phyloP scores from a whole-genome alignment of 352 stramenopile genomes.

The Globisporangium alternatum region DNA sequence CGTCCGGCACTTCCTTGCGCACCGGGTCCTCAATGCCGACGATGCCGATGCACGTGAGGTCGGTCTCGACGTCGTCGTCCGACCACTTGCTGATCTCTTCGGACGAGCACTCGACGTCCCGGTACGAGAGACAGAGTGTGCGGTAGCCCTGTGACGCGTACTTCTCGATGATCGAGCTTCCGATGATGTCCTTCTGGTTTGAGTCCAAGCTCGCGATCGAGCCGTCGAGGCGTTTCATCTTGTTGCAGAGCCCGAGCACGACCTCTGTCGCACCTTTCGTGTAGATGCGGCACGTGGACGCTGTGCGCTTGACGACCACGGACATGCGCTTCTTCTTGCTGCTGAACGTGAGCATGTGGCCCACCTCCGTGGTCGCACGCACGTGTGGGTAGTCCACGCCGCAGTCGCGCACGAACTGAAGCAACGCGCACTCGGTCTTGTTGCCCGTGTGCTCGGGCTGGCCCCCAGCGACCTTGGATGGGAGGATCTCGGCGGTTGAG shows the following conservation, averaged over 20 bases:
- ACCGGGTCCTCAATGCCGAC: conserved; percentile 95
- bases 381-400: conserved; percentile 59
- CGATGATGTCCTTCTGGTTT: conserved; percentile 66
- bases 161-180: conserved; percentile 64
- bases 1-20: conserved; percentile 90
- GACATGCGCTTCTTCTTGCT: conserved; percentile 85
- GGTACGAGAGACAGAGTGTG: conserved; percentile 84
- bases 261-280: conserved; percentile 78
- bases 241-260: conserved; percentile 65
- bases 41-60: conserved; percentile 87
- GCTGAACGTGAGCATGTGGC: conserved; percentile 82
- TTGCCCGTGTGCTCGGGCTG: conserved; percentile 78
- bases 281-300: conserved; percentile 59
- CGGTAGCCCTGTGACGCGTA: conserved; percentile 80
- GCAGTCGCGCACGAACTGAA: conserved; percentile 71
- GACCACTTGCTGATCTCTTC: conserved; percentile 68
- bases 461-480: conserved; percentile 39
- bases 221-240: conserved; percentile 63
- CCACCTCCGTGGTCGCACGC: conserved; percentile 47
- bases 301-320: conserved; percentile 52
- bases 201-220: conserved; percentile 46
- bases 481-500: conserved; percentile 71
- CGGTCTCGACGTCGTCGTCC: conserved; percentile 80
- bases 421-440: conserved; percentile 77
- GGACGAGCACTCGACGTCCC: conserved; percentile 60